These are phyloP conservation scores for Imleria badia DNA, from an alignment of 768 basidiomycete genomes.

Conservation along the genomic window DNA sequence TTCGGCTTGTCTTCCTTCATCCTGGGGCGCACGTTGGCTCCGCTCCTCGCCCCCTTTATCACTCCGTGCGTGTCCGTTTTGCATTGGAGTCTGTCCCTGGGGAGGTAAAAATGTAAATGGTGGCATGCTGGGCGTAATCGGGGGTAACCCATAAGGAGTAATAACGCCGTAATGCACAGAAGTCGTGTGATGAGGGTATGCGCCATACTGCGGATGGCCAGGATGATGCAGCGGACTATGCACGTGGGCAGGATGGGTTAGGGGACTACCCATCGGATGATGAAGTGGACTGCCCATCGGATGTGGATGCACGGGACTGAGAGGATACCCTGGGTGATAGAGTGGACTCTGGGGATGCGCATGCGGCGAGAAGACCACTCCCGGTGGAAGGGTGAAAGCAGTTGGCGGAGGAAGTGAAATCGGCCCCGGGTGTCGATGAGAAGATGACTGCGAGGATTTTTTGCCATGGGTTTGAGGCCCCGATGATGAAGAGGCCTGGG, in stretches of 20 bases:
- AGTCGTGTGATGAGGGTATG: slow-evolving; percentile 24
- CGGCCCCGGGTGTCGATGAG: slow-evolving; percentile 64
- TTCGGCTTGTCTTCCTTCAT: slow-evolving; percentile 8
- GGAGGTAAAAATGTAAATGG: slow-evolving; percentile 82
- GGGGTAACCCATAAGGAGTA: slow-evolving; percentile 81
- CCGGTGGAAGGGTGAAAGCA: slow-evolving; percentile 42
- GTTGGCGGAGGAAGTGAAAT: slow-evolving; percentile 67
- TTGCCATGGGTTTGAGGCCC: slow-evolving; percentile 14
- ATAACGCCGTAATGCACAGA: slow-evolving; percentile 38
- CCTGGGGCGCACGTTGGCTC: not conserved
- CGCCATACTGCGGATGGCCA: slow-evolving; percentile 27
- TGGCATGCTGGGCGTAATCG: slow-evolving; percentile 98
- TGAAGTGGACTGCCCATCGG: slow-evolving; percentile 39
- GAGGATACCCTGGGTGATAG: slow-evolving; percentile 36
- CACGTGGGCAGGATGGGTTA: slow-evolving; percentile 32
- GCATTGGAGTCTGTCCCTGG: slow-evolving; percentile 29
- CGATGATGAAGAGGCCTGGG: slow-evolving; percentile 5
- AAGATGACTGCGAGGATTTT: slow-evolving; percentile 23
- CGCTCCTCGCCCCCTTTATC: slow-evolving; percentile 1
- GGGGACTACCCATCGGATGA: slow-evolving; percentile 34
- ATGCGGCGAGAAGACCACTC: slow-evolving; percentile 34
- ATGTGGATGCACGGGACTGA: slow-evolving; percentile 29
- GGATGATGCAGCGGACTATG: slow-evolving; percentile 35
- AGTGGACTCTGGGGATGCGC: slow-evolving; percentile 39
- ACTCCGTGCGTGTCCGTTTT: slow-evolving; percentile 13